Evolutionary conservation across 164 flowering plant genomes (phyloP), one percentile per base, ranked within the genome.

Genomic region (Chimonanthus praecox): DNA sequence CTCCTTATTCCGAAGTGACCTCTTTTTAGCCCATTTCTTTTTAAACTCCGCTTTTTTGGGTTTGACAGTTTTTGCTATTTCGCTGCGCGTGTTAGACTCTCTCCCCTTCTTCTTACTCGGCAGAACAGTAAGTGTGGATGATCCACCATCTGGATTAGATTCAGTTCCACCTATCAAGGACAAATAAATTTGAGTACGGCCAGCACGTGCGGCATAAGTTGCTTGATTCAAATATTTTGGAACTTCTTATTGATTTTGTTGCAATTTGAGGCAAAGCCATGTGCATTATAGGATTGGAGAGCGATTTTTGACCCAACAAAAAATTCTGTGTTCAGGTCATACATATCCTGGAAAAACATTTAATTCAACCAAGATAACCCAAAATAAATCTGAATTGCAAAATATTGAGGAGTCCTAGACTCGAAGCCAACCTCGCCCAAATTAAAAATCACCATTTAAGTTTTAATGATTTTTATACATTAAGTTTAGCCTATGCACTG

Each of bases 91-190:
- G 20, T 47, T 80, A 3, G 69, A 13, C 70, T 87, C 92, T 7
- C 69, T 11, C 45, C 44, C 82, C 77, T 87, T 89, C 83, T 85
- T 90, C 77, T 84, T 87, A 67, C 63, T 67, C 10, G 99, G 99
- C 60, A 90, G 33, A 71, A 94, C 99, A 0, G 94, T 92, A 64
- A 85, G 80, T 67, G 73, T 77, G 72, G 86, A 68, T 67, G 78
- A 49, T 7, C 71, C 84, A 70, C n/a, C 67, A 8, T 68, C 68
- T 18, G 78, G 64, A n/a, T 79, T 67, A 43, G 67, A 71, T 58
- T 75, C 75, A 33, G 75, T 20, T 13, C 69, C 79, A 77, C 74
- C 49, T 50, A 77, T 13, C 47, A 65, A 10, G 47, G 3, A 44
- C 9, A 43, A 20, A 64, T 47, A 71, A 18, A 15, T 4, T 4